These are phyloP conservation scores for Babesia bigemina DNA, from an alignment of 169 alveolate species.

Conservation along the genomic window DNA sequence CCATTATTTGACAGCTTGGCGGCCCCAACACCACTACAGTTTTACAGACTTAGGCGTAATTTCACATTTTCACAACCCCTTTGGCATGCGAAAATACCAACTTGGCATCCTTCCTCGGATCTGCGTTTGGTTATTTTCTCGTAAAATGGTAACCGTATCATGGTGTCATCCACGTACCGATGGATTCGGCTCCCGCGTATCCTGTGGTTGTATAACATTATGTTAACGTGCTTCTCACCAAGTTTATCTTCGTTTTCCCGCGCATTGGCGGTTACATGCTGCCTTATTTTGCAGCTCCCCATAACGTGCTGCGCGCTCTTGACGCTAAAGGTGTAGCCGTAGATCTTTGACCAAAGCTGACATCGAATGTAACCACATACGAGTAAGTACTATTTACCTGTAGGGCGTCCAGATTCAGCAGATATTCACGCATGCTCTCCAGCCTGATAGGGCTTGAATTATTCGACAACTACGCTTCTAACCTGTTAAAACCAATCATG, in stretches of 20 bases:
- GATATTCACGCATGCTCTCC: constrained; percentile 40
- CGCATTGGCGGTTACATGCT: neutral
- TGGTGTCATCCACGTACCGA: constrained; percentile 19
- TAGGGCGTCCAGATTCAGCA: constrained; percentile 31
- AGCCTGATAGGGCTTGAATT: constrained; percentile 7
- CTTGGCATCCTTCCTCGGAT: constrained; percentile 41
- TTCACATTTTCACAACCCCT: constrained; percentile 20
- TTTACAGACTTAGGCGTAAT: neutral
- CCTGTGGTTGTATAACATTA: neutral
- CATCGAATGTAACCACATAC: neutral
- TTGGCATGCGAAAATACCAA: constrained; percentile 39
- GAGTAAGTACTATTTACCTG: constrained; percentile 2
- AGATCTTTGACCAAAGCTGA: constrained; percentile 5
- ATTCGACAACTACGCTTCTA: neutral
- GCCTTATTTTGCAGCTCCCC: neutral
- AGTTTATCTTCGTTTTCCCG: neutral
- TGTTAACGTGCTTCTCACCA: neutral
- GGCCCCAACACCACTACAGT: neutral
- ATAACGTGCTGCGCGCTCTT: constrained; percentile 8
- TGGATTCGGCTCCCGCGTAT: neutral
- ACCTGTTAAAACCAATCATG: constrained; percentile 46
- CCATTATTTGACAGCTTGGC: neutral
- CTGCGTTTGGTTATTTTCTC: neutral
- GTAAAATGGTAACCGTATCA: neutral
- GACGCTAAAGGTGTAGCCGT: constrained; percentile 18